Percentiles rank a stretch among this genome's conserved stretches.
phyloP scores from a whole-genome alignment of 2,329 filamentous ascomycete species.

The Xylogone sp. region DNA sequence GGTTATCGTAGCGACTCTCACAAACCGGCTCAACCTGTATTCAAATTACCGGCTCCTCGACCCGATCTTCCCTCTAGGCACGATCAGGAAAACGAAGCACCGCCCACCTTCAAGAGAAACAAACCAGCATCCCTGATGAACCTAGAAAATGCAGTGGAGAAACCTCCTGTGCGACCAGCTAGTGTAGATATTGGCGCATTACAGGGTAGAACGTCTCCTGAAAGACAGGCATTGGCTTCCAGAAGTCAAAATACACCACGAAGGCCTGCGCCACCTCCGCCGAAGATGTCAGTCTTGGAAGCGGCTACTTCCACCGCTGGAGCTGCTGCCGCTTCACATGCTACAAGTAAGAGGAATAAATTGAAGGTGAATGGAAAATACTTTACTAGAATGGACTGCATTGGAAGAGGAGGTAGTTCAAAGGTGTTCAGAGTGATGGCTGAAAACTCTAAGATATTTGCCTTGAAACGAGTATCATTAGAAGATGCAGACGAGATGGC shows the following conservation, averaged over 20 bases:
- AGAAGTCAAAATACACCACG: constrained; percentile 68
- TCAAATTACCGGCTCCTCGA: constrained; percentile 53
- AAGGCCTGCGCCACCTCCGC: constrained; percentile 74
- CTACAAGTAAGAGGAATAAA: constrained; percentile 68
- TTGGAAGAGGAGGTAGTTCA: constrained; percentile 88
- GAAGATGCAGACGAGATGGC: constrained; percentile 84
- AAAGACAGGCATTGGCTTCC: constrained; percentile 50
- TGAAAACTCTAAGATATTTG: constrained; percentile 94
- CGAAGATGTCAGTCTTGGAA: constrained; percentile 96
- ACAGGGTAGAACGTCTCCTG: constrained; percentile 43
- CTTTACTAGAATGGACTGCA: constrained; percentile 84
- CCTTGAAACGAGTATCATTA: constrained; percentile 86
- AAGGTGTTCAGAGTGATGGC: constrained; percentile 97
- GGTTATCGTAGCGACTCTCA: constrained; percentile 34
- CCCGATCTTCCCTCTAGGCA: constrained; percentile 57
- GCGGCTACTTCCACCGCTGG: constrained; percentile 82
- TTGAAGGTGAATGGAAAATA: constrained; percentile 86
- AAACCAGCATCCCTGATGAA: constrained; percentile 22
- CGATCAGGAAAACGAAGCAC: constrained; percentile 83
- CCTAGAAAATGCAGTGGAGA: constrained; percentile 36
- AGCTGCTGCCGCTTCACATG: constrained; percentile 69
- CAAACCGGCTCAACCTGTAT: constrained; percentile 47
- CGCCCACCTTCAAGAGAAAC: constrained; percentile 60
- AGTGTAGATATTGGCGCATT: constrained; percentile 38
- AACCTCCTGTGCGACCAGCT: constrained; percentile 47